Percentiles rank a stretch among this genome's conserved stretches.
Conservation (phyloP, 768 basidiomycete species). For the Tylopilus sp. region DNA sequence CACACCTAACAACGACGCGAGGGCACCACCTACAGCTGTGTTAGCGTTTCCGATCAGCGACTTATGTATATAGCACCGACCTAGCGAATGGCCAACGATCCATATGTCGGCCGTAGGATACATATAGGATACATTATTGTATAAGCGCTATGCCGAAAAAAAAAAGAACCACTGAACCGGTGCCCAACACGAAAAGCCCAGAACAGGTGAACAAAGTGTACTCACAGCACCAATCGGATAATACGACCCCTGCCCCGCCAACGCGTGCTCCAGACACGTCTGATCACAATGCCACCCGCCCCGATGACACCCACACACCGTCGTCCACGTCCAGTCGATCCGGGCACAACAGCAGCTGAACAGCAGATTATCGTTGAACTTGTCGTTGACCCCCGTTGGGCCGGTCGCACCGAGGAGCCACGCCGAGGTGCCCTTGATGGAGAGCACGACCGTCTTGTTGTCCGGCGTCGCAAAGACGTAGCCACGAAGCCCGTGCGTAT, state of each 20-base stretch:
- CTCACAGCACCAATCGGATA: conserved; percentile 87
- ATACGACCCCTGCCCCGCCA: conserved; percentile 80
- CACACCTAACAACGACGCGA: conserved; percentile 78
- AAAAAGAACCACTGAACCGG: background rate
- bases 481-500: conserved; percentile 84
- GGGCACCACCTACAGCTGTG: conserved; percentile 44
- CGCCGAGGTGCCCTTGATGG: conserved; percentile 94
- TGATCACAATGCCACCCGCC: conserved; percentile 80
- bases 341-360: conserved; percentile 95
- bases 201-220: conserved; percentile 5
- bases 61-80: conserved; percentile 18
- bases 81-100: conserved; percentile 76
- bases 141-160: conserved; percentile 64
- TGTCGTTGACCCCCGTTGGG: conserved; percentile 88
- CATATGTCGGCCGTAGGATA: conserved; percentile 90
- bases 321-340: conserved; percentile 90
- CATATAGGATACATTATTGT: conserved; percentile 90
- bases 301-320: conserved; percentile 87
- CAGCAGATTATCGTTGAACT: conserved; percentile 87
- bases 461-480: conserved; percentile 84
- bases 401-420: conserved; percentile 70
- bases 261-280: conserved; percentile 69
- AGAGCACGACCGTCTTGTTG: conserved; percentile 80
- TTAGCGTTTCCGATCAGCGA: conserved; percentile 17
- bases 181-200: background rate